Conservation (phyloP, 2,329 filamentous ascomycete species). For the Fusarium tuaranense region DNA sequence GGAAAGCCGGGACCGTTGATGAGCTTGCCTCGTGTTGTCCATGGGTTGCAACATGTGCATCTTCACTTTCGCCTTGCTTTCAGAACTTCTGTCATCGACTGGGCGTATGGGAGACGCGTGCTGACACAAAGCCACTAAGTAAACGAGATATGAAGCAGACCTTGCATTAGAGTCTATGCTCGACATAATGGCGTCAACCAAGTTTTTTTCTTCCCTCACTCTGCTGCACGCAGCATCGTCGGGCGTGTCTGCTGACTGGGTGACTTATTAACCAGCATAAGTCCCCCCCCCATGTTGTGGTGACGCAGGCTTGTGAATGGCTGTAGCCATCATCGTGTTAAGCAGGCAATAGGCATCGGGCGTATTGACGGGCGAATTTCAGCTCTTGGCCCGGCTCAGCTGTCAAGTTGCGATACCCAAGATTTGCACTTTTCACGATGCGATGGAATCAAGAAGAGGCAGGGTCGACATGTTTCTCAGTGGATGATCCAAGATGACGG, state of each 20-base stretch:
- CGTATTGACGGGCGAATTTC: neutral
- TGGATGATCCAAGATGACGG: neutral
- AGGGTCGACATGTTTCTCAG: neutral
- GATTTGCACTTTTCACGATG: neutral
- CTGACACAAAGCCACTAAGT: slow-evolving; percentile 21
- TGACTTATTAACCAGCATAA: slow-evolving; percentile 16
- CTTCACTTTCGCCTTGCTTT: slow-evolving; percentile 31
- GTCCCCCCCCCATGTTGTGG: neutral
- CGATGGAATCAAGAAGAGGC: neutral
- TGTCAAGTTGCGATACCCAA: neutral
- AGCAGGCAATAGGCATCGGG: neutral
- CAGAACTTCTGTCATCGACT: neutral
- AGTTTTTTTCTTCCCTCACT: neutral
- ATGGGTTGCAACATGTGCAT: slow-evolving; percentile 1
- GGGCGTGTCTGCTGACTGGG: slow-evolving; percentile 21
- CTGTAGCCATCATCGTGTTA: neutral
- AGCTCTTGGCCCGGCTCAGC: neutral
- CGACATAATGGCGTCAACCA: neutral
- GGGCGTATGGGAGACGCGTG: slow-evolving; percentile 17
- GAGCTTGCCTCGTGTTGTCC: neutral
- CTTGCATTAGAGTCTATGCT: neutral
- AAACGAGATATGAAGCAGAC: slow-evolving; percentile 14
- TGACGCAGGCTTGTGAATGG: slow-evolving; percentile 3
- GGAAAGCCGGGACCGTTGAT: neutral
- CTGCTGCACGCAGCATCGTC: neutral